Base-by-base conservation (phyloP, 495 filamentous ascomycete species). In the Penicillium ochrochloron region DNA sequence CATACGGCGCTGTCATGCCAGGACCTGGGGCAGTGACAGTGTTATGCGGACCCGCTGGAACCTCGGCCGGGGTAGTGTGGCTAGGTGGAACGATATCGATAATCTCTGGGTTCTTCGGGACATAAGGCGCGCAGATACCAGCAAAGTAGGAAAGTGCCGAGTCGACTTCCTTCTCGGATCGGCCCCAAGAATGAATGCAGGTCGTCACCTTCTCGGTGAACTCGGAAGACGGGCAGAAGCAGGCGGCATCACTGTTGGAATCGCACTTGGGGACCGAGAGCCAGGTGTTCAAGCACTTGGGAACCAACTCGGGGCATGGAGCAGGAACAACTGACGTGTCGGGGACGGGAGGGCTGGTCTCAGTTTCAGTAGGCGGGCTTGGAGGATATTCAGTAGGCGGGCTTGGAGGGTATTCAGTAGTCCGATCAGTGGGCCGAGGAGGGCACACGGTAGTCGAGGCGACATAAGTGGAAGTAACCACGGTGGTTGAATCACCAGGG, bases 241-340 rank as follows among this genome's bases (percentile, higher is more conserved):
- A 98, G 61, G 78, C 74, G 27, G 83, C 76, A 68, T 97, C 92
- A 56, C 90, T 87, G 88, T 97, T 97, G 81, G 92, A 91, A 63
- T 77, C 80, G 85, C 94, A 98, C 75, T 85, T 83, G 33, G 88
- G 83, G 69, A 89, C 86, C 9, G 69, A 66, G 67, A 96, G 77
- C 92, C 93, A 98, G 64, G 94, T 97, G 86, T 97, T 96, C 77
- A 98, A 81, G 82, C 94, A 98, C 67, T 87, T 88, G 60, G 95
- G 95, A 12, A 98, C 88, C 44, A 92, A 78, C 51, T 79, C 76
- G 46, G 94, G 93, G 83, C 89, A 92, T 0, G 69, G 61, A 37
- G 61, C 54, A 4, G 65, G 61, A 10, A 52, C 54, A 15, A 51
- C 5, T 2, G 65, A 51, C n/a, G 63, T 12, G 21, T 50, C 58